Base-by-base conservation (phyloP, 306 rosid species). In the Benincasa hispida region DNA sequence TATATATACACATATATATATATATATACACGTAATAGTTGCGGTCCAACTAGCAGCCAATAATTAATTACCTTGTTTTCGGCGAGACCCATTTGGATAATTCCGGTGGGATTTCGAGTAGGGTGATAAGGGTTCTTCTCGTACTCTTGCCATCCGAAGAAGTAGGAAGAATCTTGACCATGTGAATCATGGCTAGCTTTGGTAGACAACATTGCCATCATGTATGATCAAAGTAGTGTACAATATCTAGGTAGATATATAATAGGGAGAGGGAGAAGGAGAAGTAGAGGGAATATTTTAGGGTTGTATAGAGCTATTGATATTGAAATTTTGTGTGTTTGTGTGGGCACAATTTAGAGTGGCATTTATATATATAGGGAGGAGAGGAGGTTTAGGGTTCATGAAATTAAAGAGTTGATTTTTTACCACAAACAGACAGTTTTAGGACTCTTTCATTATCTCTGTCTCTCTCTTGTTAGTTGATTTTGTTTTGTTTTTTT, bases 51-150 rank as follows among this genome's bases (percentile, higher is more conserved):
- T 11, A 6, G 8, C 42, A 8, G 1, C 2, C 10, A 8, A 73
- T 7, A 21, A 65, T 61, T 32, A 32, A 30, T 61, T 58, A 84
- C 93, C 91, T 89, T 92, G 84, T 93, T 93, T 80, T 93, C 98
- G 5, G 98, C 98, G 7, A 93, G 93, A 81, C 98, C 97, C 97
- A 91, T 91, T 83, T 93, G 97, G 76, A 93, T 93, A 76, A 93
- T 88, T 73, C 98, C 98, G 0, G 24, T 70, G 48, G 91, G 93
- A 68, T 93, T 93, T 2, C 74, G 82, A 83, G 83, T 72, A 53
- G 80, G 83, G 53, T 91, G 82, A 51, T 88, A 91, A n/a, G 96
- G 91, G 77, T 93, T 89, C 63, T 86, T 93, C 85, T 93, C 90
- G 62, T 88, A 93, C 54, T 88, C 88, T 79, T 82, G 85, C 98